Evolutionary conservation across 148 eudicot genomes (phyloP).

Genomic region (Spergularia marina): DNA sequence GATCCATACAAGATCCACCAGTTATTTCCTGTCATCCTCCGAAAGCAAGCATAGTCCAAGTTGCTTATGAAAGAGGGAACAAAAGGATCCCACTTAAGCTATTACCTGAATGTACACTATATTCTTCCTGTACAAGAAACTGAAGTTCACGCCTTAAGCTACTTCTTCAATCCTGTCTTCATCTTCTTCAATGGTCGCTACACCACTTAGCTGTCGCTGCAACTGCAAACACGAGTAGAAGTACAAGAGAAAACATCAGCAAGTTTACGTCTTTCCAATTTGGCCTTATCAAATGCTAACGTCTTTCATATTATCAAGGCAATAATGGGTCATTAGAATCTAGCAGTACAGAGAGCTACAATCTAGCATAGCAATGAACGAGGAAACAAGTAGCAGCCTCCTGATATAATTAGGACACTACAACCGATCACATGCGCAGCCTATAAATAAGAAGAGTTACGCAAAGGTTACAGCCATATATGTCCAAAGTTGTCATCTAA

Average conservation of each 20-base stretch:
- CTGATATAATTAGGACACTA: too few relatives aligned
- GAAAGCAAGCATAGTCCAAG: slow-evolving; percentile 10
- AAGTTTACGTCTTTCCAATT: background rate
- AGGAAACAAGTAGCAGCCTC: too few relatives aligned
- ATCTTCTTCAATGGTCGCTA: slow-evolving; percentile 48
- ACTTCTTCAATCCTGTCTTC: slow-evolving; percentile 46
- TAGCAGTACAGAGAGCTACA: too few relatives aligned
- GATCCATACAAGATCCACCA: slow-evolving; percentile 5
- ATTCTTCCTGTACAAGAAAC: slow-evolving; percentile 33
- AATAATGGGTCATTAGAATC: too few relatives aligned
- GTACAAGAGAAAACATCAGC: slow-evolving; percentile 8
- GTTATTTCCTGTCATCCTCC: slow-evolving; percentile 20
- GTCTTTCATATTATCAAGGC: too few relatives aligned
- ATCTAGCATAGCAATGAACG: too few relatives aligned
- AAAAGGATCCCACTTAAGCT: slow-evolving; percentile 15
- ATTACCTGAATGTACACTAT: slow-evolving; percentile 58
- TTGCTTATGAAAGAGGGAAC: slow-evolving; percentile 5
- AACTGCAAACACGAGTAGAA: slow-evolving; percentile 38
- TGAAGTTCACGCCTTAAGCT: slow-evolving; percentile 31
- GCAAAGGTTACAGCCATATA: too few relatives aligned
- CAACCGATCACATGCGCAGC: too few relatives aligned
- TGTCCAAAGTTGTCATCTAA: too few relatives aligned
- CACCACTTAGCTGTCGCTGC: slow-evolving; percentile 56
- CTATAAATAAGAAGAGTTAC: too few relatives aligned
- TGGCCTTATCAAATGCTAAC: too few relatives aligned